Evolutionary conservation across 257 asterid species (phyloP), one percentile per base, ranked within the genome.

Genomic region (Solanum paucissectum): DNA sequence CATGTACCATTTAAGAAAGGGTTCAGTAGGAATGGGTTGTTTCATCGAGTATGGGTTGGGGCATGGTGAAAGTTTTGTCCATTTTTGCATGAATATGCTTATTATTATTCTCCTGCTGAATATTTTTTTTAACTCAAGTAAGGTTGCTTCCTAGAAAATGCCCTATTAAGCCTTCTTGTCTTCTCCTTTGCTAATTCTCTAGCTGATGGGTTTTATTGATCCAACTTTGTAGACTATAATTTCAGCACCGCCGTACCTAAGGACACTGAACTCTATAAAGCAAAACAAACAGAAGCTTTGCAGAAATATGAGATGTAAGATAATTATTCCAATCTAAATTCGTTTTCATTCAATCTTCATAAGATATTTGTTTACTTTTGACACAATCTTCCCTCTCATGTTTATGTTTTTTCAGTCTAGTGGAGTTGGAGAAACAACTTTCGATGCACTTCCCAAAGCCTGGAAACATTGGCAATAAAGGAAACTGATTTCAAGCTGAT

Each of bases 341-440:
- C 42, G 83, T 79, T 85, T 37, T 21, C 40, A 18, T 68, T 85
- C 27, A 49, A 46, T 82, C 68, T 82, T 49, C 86, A 32, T 52
- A 49, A 49, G 44, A 82, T 49, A 32, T 32, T 55, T 49, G 21
- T 32, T 82, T 29, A 52, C 37, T 49, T 81, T 27, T 49, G 32
- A 82, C 27, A 23, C 86, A 82, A 82, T 82, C 62, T 82, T 32
- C 12, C 86, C 21, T 46, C 86, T 82, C 69, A 49, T 82, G 20
- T 32, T 18, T 82, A 49, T 82, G 29, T 16, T 71, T 71, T 87
- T 90, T 79, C 98, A 95, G 99, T 58, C 93, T 97, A 90, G 89
- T 95, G 32, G 99, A 97, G 93, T 88, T 97, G 90, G 98, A 97
- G 95, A 97, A 97, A 90, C 97, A 94, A 79, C 98, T 97, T 66